phyloP scores from a whole-genome alignment of 192 early-diverging fungal genomes.

The Ramicandelaber brevisporus region DNA sequence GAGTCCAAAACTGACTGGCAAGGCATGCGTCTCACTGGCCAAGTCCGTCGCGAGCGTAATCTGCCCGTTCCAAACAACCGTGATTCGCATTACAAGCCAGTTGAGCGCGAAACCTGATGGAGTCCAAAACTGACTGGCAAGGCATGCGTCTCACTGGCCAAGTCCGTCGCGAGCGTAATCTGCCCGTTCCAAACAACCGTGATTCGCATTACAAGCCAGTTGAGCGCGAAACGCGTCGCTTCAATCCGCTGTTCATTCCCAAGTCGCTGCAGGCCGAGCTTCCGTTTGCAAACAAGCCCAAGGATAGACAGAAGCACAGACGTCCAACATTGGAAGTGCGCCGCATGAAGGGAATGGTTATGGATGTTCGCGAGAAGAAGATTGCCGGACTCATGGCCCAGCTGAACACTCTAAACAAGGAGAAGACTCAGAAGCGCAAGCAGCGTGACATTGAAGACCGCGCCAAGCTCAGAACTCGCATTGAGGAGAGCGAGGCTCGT shows the following conservation, averaged over 20 bases:
- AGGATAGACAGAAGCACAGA: slow-evolving; percentile 11
- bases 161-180: slow-evolving; percentile 33
- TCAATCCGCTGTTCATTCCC: slow-evolving; percentile 60
- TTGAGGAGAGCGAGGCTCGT: slow-evolving; percentile 21
- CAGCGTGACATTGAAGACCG: slow-evolving; percentile 22
- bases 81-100: slow-evolving; percentile 78
- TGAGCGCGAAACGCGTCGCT: slow-evolving; percentile 42
- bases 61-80: slow-evolving; percentile 38
- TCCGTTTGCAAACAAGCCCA: slow-evolving; percentile 79
- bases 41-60: slow-evolving; percentile 45
- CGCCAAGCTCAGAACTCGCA: slow-evolving; percentile 20
- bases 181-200: slow-evolving; percentile 38
- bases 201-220: slow-evolving; percentile 84
- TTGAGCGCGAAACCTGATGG: no score
- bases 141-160: slow-evolving; percentile 56
- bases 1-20: slow-evolving; percentile 51
- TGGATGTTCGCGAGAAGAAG: slow-evolving; percentile 79
- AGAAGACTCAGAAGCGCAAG: slow-evolving; percentile 59
- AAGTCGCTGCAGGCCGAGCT: slow-evolving; percentile 53
- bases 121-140: slow-evolving; percentile 55
- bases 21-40: slow-evolving; percentile 68
- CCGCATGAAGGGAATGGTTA: slow-evolving; percentile 67
- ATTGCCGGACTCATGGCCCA: slow-evolving; percentile 59
- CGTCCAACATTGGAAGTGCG: slow-evolving; percentile 7
- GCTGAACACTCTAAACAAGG: slow-evolving; percentile 35